A percentile compares a stretch with the other conserved stretches of the same genome.
phyloP scores from a whole-genome alignment of 1,284 basidiomycete genomes.

The Neolentinus lepideus region DNA sequence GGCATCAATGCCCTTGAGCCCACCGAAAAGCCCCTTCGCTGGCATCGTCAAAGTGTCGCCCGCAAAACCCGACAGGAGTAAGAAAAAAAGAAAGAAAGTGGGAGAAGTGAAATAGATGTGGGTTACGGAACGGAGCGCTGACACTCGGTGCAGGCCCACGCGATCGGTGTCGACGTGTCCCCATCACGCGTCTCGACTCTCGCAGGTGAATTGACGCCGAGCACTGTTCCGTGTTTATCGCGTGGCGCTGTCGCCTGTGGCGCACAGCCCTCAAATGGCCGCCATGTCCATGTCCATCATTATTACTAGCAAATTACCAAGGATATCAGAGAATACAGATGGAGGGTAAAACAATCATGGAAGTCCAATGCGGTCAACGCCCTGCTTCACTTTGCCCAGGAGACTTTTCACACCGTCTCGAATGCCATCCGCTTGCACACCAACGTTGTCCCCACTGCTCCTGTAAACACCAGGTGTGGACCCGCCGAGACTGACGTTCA shows the following conservation, averaged over 20 bases:
- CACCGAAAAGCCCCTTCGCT: constrained; percentile 71
- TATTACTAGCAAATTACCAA: background rate
- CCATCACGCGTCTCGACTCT: constrained; percentile 2
- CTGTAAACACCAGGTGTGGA: constrained; percentile 80
- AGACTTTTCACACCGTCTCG: constrained; percentile 82
- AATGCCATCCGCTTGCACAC: constrained; percentile 76
- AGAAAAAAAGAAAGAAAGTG: constrained; percentile 19
- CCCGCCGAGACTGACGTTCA: constrained; percentile 89
- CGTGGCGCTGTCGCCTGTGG: no score
- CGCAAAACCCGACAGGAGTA: constrained; percentile 9
- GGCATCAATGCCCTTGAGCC: constrained; percentile 86
- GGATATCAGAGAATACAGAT: background rate
- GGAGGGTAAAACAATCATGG: background rate
- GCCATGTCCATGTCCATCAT: background rate
- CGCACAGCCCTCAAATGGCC: background rate
- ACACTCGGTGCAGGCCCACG: constrained; percentile 2
- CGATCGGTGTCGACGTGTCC: constrained; percentile 3
- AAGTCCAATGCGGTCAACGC: constrained; percentile 67
- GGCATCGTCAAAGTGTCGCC: background rate
- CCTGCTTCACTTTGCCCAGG: constrained; percentile 83
- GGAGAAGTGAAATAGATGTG: constrained; percentile 16
- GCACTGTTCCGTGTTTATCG: background rate
- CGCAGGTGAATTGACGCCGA: background rate
- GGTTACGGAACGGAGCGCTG: background rate
- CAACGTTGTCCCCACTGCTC: constrained; percentile 56